Evolutionary conservation across 345 rosid species (phyloP).

Genomic region (Rhodamnia argentea): DNA sequence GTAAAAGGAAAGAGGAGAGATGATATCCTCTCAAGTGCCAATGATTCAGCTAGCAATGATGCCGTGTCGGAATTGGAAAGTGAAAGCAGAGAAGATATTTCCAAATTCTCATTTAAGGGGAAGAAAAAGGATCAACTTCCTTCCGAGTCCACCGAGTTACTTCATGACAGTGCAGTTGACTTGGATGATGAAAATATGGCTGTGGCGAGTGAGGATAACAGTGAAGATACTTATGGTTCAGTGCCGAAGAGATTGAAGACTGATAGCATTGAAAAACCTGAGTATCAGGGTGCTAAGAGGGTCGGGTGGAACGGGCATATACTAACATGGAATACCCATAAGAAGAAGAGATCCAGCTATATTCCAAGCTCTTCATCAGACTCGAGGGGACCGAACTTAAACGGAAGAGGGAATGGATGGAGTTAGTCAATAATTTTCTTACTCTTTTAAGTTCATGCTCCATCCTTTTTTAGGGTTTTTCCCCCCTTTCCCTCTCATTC

Average conservation of each 20-base stretch:
- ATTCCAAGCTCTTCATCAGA: conserved; percentile 59
- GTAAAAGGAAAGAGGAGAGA: background rate
- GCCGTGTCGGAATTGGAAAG: conserved; percentile 13
- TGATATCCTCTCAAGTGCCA: background rate
- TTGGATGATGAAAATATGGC: conserved; percentile 20
- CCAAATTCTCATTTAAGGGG: conserved; percentile 3
- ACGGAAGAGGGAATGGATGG: conserved; percentile 52
- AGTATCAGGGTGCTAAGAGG: conserved; percentile 14
- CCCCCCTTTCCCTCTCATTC: background rate
- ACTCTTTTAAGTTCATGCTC: background rate
- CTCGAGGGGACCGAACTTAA: conserved; percentile 56
- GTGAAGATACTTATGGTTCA: conserved; percentile 48
- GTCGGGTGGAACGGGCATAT: conserved; percentile 28
- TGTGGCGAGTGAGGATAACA: conserved; percentile 50
- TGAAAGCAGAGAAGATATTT: background rate
- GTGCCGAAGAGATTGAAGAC: conserved; percentile 22
- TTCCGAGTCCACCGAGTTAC: background rate
- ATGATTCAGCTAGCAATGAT: conserved; percentile 20
- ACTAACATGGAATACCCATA: conserved; percentile 68
- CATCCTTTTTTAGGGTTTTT: background rate
- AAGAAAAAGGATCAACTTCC: background rate
- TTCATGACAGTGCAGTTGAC: conserved; percentile 6
- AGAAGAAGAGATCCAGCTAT: conserved; percentile 85
- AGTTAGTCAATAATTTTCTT: background rate
- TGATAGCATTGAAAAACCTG: conserved; percentile 28